Conservation (phyloP, 345 rosid genomes). For the Pseudoturritis turrita region DNA sequence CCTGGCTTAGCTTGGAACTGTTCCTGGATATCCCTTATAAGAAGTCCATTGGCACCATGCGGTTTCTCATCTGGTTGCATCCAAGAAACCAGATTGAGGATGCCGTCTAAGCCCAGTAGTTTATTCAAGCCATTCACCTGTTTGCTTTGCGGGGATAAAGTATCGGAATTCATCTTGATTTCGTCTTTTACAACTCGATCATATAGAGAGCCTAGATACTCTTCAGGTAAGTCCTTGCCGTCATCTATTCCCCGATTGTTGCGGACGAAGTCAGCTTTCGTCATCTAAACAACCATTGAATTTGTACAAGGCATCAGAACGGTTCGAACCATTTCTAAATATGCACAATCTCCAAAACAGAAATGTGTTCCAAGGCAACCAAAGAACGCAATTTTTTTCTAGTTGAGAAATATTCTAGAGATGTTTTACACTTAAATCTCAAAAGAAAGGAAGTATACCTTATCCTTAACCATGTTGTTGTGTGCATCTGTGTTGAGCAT, state of each 20-base stretch:
- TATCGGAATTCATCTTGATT: slow-evolving; percentile 85
- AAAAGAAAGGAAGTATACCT: slow-evolving; percentile 43
- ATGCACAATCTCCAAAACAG: not conserved
- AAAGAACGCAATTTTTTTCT: not conserved
- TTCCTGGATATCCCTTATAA: slow-evolving; percentile 83
- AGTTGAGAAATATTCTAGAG: not conserved
- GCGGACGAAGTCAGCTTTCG: slow-evolving; percentile 79
- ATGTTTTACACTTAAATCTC: too few species aligned
- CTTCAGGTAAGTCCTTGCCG: slow-evolving; percentile 95
- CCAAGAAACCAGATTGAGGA: slow-evolving; percentile 83
- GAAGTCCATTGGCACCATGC: slow-evolving; percentile 88
- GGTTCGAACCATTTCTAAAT: not conserved
- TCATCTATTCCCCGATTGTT: slow-evolving; percentile 94
- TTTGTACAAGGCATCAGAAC: slow-evolving; percentile 31
- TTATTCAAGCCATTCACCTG: slow-evolving; percentile 85
- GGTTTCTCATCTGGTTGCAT: slow-evolving; percentile 92
- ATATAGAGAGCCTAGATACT: slow-evolving; percentile 72
- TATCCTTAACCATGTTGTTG: slow-evolving; percentile 94
- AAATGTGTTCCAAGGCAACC: not conserved
- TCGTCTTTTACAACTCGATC: slow-evolving; percentile 88
- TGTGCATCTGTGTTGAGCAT: slow-evolving; percentile 99
- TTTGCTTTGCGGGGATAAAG: slow-evolving; percentile 74
- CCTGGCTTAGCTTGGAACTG: slow-evolving; percentile 89
- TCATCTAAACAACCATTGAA: slow-evolving; percentile 60
- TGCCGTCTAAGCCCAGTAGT: slow-evolving; percentile 82